phyloP scores from a whole-genome alignment of 169 alveolate genomes.

The Plasmodium adleri region DNA sequence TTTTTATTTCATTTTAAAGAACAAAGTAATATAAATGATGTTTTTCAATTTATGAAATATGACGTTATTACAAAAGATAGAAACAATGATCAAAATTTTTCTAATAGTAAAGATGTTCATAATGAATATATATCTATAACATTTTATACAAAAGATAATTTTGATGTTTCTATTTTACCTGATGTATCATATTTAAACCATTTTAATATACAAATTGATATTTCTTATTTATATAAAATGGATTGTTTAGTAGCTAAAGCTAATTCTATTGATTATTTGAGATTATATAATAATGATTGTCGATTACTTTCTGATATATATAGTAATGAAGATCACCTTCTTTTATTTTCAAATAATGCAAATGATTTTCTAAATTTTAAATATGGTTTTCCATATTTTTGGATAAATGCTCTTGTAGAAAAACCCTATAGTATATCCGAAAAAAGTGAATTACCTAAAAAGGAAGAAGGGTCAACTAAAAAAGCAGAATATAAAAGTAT shows the following conservation, averaged over 20 bases:
- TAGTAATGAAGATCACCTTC: conserved; percentile 43
- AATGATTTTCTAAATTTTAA: conserved; percentile 54
- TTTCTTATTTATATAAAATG: conserved; percentile 13
- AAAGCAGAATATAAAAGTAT: conserved; percentile 1
- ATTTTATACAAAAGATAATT: conserved; percentile 41
- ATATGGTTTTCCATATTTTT: conserved; percentile 72
- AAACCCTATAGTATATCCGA: background rate
- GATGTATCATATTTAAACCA: conserved; percentile 57
- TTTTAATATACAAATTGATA: conserved; percentile 59
- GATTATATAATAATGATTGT: conserved; percentile 29
- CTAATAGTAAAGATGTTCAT: conserved; percentile 12
- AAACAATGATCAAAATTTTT: conserved; percentile 2
- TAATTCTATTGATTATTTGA: conserved; percentile 44
- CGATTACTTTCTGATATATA: conserved; percentile 62
- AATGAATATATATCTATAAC: conserved; percentile 50
- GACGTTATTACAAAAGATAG: conserved; percentile 31
- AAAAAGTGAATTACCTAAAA: background rate
- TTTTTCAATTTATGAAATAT: conserved; percentile 60
- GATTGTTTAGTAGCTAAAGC: conserved; percentile 68
- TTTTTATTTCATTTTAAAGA: conserved; percentile 51
- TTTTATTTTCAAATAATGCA: conserved; percentile 45
- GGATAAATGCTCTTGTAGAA: conserved; percentile 73
- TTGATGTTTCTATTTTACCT: conserved; percentile 70
- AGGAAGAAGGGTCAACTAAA: background rate
- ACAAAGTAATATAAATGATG: conserved; percentile 11